These are phyloP conservation scores for Galerina marginata DNA, from an alignment of 768 basidiomycete genomes.

Conservation along the genomic window DNA sequence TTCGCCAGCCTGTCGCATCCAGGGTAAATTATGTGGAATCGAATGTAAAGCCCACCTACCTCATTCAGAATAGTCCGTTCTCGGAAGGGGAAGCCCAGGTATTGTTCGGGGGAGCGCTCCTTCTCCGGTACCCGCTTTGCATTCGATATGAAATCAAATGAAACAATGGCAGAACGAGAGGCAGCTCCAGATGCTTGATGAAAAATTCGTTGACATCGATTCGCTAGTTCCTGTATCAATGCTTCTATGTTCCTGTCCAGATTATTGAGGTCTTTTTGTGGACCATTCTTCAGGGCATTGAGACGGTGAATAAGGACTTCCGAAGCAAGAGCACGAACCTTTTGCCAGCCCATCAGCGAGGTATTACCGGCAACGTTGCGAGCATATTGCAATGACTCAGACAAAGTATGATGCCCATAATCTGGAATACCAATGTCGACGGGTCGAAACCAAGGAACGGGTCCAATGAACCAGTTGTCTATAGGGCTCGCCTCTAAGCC, in stretches of 20 bases:
- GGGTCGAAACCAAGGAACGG: constrained; percentile 55
- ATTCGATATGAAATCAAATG: constrained; percentile 30
- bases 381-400: constrained; percentile 52
- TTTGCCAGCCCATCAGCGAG: constrained; percentile 53
- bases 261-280: constrained; percentile 56
- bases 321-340: constrained; percentile 45
- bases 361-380: constrained; percentile 52
- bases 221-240: constrained; percentile 65
- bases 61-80: constrained; percentile 62
- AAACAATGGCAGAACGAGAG: constrained; percentile 61
- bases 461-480: constrained; percentile 82
- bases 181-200: constrained; percentile 64
- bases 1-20: constrained; percentile 43
- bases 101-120: constrained; percentile 34
- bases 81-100: constrained; percentile 37
- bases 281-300: constrained; percentile 42
- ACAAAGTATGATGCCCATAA: constrained; percentile 37
- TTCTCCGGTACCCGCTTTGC: constrained; percentile 36
- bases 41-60: constrained; percentile 43
- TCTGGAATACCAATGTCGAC: constrained; percentile 53
- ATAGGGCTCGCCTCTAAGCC: constrained; percentile 72
- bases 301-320: constrained; percentile 1
- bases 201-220: constrained; percentile 66
- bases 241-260: constrained; percentile 73
- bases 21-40: constrained; percentile 27